A percentile compares a stretch with the other conserved stretches of the same genome.
These are phyloP conservation scores for Wickerhamiella lipophila DNA, from an alignment of 805 yeast genomes.

Conservation along the genomic window DNA sequence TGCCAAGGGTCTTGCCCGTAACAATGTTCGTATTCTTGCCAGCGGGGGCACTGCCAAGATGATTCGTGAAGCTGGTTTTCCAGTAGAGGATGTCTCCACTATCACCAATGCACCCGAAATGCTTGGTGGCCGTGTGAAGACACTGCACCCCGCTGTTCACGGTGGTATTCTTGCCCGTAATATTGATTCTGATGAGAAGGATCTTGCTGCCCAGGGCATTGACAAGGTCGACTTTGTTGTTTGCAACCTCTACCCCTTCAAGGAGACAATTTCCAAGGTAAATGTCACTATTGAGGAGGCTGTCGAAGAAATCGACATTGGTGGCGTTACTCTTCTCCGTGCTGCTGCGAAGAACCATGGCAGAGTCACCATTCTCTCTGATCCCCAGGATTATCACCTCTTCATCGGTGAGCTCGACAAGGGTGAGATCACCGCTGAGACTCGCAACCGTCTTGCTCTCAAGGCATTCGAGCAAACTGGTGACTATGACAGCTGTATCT, in stretches of 20 bases:
- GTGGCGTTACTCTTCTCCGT: constrained; percentile 92
- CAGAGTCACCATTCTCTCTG: constrained; percentile 89
- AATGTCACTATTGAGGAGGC: constrained; percentile 95
- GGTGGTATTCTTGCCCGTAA: constrained; percentile 88
- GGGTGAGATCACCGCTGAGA: constrained; percentile 58
- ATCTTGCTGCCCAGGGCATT: constrained; percentile 76
- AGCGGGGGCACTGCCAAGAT: constrained; percentile 95
- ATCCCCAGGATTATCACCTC: constrained; percentile 82
- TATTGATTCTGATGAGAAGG: constrained; percentile 79
- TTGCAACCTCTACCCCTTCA: constrained; percentile 95
- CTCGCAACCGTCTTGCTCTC: constrained; percentile 76
- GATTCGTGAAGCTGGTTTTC: constrained; percentile 95
- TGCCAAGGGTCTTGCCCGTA: constrained; percentile 85
- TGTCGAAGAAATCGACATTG: constrained; percentile 96
- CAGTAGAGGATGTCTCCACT: constrained; percentile 88
- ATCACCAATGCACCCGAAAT: constrained; percentile 98
- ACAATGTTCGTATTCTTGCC: constrained; percentile 84
- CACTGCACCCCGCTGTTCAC: constrained; percentile 97
- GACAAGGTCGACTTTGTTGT: constrained; percentile 95
- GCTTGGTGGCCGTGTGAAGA: constrained; percentile 97
- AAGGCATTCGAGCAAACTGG: constrained; percentile 99
- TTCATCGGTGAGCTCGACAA: constrained; percentile 68
- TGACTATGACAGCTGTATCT: constrained; percentile 87
- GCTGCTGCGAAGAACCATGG: constrained; percentile 99
- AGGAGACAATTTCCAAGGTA: constrained; percentile 90